phyloP scores from a whole-genome alignment of 768 basidiomycete species.

The Boletus vinaceobasis region DNA sequence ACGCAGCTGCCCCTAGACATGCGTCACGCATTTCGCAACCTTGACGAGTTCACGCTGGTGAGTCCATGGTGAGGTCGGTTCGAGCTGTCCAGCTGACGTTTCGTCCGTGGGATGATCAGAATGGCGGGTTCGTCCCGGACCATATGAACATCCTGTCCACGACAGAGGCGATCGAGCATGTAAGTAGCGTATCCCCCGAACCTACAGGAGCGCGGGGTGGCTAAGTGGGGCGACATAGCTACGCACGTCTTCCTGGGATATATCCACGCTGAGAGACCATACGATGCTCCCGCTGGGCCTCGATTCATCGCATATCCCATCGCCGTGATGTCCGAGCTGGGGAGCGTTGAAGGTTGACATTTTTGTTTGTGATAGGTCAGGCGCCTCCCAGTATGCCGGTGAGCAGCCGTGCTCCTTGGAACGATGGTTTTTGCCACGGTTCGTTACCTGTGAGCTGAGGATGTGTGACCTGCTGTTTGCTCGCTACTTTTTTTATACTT shows the following conservation, averaged over 20 bases:
- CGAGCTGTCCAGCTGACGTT: neutral
- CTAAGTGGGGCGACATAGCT: slow-evolving; percentile 41
- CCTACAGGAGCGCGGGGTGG: neutral
- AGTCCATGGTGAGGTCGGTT: slow-evolving; percentile 18
- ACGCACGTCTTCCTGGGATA: slow-evolving; percentile 50
- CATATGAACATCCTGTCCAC: slow-evolving; percentile 75
- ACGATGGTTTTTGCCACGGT: neutral
- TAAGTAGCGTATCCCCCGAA: slow-evolving; percentile 25
- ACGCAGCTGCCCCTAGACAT: slow-evolving; percentile 74
- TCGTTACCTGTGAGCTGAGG: neutral
- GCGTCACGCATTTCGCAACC: slow-evolving; percentile 58
- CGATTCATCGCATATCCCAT: slow-evolving; percentile 27
- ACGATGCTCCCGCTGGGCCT: slow-evolving; percentile 59
- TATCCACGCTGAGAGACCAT: slow-evolving; percentile 42
- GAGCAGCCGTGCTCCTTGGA: neutral
- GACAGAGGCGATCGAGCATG: slow-evolving; percentile 57
- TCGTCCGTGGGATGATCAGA: slow-evolving; percentile 31
- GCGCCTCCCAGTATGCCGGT: too few relatives aligned
- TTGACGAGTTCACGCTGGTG: slow-evolving; percentile 64
- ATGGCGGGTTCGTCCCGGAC: slow-evolving; percentile 54
- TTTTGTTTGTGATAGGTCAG: neutral
- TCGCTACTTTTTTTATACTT: neutral
- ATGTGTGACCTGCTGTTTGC: neutral
- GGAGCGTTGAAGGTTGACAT: neutral
- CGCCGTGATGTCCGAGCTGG: slow-evolving; percentile 6